Percentiles rank a stretch among this genome's conserved stretches.
Conservation (phyloP, 331 rosid genomes). For the Acacia pycnantha region DNA sequence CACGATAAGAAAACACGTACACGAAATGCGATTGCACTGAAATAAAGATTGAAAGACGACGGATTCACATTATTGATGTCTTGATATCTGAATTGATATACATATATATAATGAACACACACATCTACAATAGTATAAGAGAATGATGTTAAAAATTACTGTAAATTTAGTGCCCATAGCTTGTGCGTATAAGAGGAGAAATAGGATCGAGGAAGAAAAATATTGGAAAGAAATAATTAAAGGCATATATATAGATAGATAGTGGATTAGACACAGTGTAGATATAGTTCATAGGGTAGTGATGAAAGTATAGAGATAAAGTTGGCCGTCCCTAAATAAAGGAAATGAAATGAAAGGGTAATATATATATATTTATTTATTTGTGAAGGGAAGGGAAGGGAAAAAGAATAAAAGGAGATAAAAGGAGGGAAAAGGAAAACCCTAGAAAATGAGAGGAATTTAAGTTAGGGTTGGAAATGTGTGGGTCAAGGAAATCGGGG, state of each 20-base stretch:
- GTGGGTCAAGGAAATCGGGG: slow-evolving; percentile 40
- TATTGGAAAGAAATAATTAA: not conserved
- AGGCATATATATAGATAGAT: not conserved
- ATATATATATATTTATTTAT: not conserved
- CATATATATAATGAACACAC: not conserved
- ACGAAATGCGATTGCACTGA: not conserved
- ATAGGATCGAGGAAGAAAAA: no score
- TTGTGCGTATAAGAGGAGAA: no score
- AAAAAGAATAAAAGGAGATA: not conserved
- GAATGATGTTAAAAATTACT: no score
- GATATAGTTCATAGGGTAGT: not conserved
- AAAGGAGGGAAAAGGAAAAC: slow-evolving; percentile 12
- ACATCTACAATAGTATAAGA: not conserved
- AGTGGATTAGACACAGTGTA: not conserved
- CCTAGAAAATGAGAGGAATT: slow-evolving; percentile 31
- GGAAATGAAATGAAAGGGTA: not conserved
- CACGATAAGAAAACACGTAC: not conserved
- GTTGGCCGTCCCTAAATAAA: not conserved
- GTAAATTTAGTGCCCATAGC: no score
- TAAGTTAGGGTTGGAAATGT: slow-evolving; percentile 24
- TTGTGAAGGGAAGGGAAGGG: slow-evolving; percentile 14
- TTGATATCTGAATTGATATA: not conserved
- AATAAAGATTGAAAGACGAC: not conserved
- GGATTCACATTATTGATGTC: not conserved
- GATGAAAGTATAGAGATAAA: not conserved